Evolutionary conservation across 495 filamentous ascomycete genomes (phyloP).

Genomic region (Aspergillus egyptiacus): DNA sequence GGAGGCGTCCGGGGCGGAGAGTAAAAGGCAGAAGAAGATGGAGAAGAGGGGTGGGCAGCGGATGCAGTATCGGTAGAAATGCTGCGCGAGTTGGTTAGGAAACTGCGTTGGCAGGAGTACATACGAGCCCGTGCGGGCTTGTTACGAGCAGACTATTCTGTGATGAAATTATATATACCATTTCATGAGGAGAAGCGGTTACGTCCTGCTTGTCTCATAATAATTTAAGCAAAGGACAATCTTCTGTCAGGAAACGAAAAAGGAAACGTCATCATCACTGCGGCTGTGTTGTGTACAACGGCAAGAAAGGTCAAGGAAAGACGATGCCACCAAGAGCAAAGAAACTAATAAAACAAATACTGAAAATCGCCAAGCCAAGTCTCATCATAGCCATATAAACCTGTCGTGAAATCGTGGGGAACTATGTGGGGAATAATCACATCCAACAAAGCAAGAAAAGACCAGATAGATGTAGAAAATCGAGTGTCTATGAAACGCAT

Average conservation of each 20-base stretch:
- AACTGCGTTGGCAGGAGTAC: background rate
- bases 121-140: background rate
- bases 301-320: slow-evolving; percentile 5
- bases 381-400: slow-evolving; percentile 15
- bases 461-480: slow-evolving; percentile 13
- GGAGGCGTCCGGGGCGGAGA: slow-evolving; percentile 31
- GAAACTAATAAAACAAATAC: slow-evolving; percentile 13
- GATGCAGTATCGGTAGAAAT: slow-evolving; percentile 41
- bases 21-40: slow-evolving; percentile 58
- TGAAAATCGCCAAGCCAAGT: background rate
- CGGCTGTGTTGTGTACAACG: background rate
- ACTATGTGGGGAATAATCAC: slow-evolving; percentile 41
- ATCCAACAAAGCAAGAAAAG: slow-evolving; percentile 6
- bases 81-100: no score
- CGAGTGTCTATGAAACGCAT: slow-evolving; percentile 1
- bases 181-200: background rate
- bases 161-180: background rate
- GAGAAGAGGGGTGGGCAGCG: slow-evolving; percentile 53
- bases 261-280: background rate
- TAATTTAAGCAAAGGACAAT: background rate
- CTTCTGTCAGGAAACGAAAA: background rate
- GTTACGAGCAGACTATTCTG: background rate
- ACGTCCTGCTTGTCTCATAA: background rate
- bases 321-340: slow-evolving; percentile 6
- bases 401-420: slow-evolving; percentile 27